Percentiles rank a stretch among this genome's conserved stretches.
Evolutionary conservation across 2,329 filamentous ascomycete genomes (phyloP).

Genomic region (Verticillium albo-atrum): DNA sequence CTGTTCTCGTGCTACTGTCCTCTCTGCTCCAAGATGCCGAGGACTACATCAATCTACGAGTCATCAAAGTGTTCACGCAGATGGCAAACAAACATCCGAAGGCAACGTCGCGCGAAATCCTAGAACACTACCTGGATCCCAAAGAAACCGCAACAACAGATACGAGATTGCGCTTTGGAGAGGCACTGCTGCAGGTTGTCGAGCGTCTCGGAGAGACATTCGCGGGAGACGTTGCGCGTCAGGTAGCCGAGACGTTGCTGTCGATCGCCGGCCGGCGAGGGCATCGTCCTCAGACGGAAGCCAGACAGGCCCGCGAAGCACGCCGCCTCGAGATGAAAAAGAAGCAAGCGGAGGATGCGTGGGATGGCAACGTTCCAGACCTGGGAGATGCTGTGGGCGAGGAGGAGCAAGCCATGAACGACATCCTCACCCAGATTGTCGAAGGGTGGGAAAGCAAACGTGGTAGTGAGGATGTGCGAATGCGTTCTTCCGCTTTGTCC

Average conservation of each 20-base stretch:
- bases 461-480: constrained; percentile 40
- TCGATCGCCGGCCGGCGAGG: constrained; percentile 61
- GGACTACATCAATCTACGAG: constrained; percentile 67
- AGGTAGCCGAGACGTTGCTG: constrained; percentile 55
- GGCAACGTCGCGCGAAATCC: constrained; percentile 56
- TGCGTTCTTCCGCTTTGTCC: constrained; percentile 65
- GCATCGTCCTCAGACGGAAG: constrained; percentile 54
- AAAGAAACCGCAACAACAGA: constrained; percentile 56
- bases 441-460: constrained; percentile 14
- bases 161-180: constrained; percentile 62
- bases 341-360: constrained; percentile 47
- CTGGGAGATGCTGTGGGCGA: constrained; percentile 40
- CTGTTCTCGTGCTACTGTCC: constrained; percentile 58
- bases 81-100: constrained; percentile 59
- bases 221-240: constrained; percentile 44
- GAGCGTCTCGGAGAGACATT: constrained; percentile 55
- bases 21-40: constrained; percentile 62
- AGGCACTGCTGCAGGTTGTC: constrained; percentile 61
- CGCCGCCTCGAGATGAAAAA: constrained; percentile 42
- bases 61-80: constrained; percentile 60
- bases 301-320: constrained; percentile 48
- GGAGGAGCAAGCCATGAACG: constrained; percentile 40
- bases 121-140: constrained; percentile 64
- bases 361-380: constrained; percentile 49
- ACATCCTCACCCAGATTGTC: constrained; percentile 32